Percentiles rank a stretch among this genome's conserved stretches.
These are phyloP conservation scores for Epithele typhae DNA, from an alignment of 768 basidiomycete species.

Conservation along the genomic window DNA sequence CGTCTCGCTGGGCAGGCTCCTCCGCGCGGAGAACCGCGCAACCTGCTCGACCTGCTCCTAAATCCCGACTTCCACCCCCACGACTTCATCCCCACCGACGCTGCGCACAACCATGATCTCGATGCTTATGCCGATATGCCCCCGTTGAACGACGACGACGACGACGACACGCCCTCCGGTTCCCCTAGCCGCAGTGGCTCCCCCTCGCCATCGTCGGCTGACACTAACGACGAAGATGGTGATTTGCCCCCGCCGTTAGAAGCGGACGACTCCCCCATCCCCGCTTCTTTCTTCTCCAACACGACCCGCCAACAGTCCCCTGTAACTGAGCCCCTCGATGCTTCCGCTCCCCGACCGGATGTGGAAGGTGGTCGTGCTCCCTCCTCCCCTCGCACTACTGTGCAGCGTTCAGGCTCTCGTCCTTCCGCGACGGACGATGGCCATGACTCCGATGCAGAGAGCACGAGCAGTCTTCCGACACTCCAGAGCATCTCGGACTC, in stretches of 20 bases:
- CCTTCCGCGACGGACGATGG: too few species aligned
- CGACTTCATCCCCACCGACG: neutral
- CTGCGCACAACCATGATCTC: neutral
- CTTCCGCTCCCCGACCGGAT: neutral
- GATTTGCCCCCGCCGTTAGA: too few species aligned
- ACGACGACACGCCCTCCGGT: constrained; percentile 1
- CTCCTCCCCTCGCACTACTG: too few species aligned
- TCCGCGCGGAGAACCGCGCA: neutral
- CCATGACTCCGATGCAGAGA: constrained; percentile 3
- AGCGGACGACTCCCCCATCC: too few species aligned
- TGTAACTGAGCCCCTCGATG: neutral
- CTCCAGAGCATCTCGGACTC: constrained; percentile 23
- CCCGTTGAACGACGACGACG: constrained; percentile 8
- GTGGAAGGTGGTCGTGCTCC: neutral
- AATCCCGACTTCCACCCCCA: constrained; percentile 1
- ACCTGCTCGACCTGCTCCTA: neutral
- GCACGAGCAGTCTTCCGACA: constrained; percentile 20
- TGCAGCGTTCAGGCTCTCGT: too few species aligned
- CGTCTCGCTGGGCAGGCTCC: too few species aligned
- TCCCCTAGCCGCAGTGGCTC: too few species aligned
- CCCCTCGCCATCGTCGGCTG: too few species aligned
- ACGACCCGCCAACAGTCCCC: too few species aligned
- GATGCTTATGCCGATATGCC: constrained; percentile 6
- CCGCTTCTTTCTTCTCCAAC: too few species aligned
- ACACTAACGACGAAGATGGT: too few species aligned